These are phyloP conservation scores for Beauveria pseudobassiana DNA, from an alignment of 2,329 filamentous ascomycete genomes.

Conservation along the genomic window DNA sequence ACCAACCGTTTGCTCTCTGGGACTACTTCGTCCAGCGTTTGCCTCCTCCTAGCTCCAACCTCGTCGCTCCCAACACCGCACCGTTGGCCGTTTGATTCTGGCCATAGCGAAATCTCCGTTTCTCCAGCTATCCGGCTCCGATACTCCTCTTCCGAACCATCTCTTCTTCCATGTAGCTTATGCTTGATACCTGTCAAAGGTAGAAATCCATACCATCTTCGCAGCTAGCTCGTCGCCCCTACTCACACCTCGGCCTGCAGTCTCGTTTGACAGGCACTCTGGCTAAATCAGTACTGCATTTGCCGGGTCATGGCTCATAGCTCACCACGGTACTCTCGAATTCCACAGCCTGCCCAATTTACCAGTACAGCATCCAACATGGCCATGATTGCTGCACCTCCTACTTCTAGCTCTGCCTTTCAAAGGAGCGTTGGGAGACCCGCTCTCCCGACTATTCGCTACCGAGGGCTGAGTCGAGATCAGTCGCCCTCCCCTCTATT, in stretches of 20 bases:
- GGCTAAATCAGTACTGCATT: not conserved
- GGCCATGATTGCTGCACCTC: constrained; percentile 43
- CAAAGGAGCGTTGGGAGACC: constrained; percentile 34
- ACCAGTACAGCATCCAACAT: constrained; percentile 30
- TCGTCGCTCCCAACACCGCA: not conserved
- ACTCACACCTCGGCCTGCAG: not conserved
- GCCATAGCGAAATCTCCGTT: not conserved
- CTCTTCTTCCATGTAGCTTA: not conserved
- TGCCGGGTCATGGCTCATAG: constrained; percentile 33
- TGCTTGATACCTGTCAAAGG: not conserved
- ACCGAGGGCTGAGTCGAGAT: constrained; percentile 30
- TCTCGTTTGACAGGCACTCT: not conserved
- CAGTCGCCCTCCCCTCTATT: constrained; percentile 43
- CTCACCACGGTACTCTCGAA: constrained; percentile 24
- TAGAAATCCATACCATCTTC: not conserved
- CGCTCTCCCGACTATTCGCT: constrained; percentile 26
- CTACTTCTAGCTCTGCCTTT: constrained; percentile 34
- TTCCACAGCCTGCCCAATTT: constrained; percentile 20
- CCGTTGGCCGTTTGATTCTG: not conserved
- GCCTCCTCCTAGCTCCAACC: not conserved
- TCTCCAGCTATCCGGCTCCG: not conserved
- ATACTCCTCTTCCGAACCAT: not conserved
- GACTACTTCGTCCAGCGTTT: not conserved
- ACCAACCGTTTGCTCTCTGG: not conserved
- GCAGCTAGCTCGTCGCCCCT: not conserved